These are phyloP conservation scores for Russula virescens DNA, from an alignment of 768 basidiomycete genomes.

Conservation along the genomic window DNA sequence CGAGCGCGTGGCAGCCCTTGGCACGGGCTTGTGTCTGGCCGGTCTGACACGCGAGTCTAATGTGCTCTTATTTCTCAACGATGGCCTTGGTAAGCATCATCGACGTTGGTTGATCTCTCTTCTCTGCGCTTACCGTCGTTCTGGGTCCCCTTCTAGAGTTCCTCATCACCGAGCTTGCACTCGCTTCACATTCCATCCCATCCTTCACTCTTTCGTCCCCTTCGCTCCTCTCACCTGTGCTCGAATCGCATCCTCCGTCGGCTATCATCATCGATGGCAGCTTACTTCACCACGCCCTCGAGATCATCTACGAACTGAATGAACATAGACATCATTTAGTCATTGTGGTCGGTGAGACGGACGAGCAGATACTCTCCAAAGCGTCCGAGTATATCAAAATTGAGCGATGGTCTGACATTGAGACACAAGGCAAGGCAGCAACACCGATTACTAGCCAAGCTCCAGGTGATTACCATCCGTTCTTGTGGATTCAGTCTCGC, in stretches of 20 bases:
- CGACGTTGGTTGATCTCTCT: not conserved
- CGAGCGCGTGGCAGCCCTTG: slow-evolving; percentile 65
- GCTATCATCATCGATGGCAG: slow-evolving; percentile 66
- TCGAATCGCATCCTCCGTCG: slow-evolving; percentile 62
- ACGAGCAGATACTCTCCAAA: slow-evolving; percentile 40
- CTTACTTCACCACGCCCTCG: slow-evolving; percentile 63
- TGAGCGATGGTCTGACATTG: slow-evolving; percentile 62
- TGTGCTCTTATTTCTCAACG: slow-evolving; percentile 73
- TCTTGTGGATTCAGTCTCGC: not conserved
- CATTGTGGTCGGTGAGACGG: slow-evolving; percentile 66
- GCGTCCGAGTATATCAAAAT: slow-evolving; percentile 51
- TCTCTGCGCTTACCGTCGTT: slow-evolving; percentile 10
- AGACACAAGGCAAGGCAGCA: slow-evolving; percentile 54
- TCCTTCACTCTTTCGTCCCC: slow-evolving; percentile 60
- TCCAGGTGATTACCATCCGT: slow-evolving; percentile 43
- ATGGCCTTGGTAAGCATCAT: slow-evolving; percentile 53
- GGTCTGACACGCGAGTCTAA: slow-evolving; percentile 54
- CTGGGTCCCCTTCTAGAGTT: slow-evolving; percentile 48
- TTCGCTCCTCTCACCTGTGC: slow-evolving; percentile 55
- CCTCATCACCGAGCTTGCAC: slow-evolving; percentile 71
- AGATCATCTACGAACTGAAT: slow-evolving; percentile 58
- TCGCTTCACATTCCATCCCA: slow-evolving; percentile 61
- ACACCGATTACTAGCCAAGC: slow-evolving; percentile 38
- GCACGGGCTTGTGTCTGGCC: slow-evolving; percentile 61
- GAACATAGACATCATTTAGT: slow-evolving; percentile 48